Conservation (phyloP, 805 yeast species). For the Monosporozyma unispora region DNA sequence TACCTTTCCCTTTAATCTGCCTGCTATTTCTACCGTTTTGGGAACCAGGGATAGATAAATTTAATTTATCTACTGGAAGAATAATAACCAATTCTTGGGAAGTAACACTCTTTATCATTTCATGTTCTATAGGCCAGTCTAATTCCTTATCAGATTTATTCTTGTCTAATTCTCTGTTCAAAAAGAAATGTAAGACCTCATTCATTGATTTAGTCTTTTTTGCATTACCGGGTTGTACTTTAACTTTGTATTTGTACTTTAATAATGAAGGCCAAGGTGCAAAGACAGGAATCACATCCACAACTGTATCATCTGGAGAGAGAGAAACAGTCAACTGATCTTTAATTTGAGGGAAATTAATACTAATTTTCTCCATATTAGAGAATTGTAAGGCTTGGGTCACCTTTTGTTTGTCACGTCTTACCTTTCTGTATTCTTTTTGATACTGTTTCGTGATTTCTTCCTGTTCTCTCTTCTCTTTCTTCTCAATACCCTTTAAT, state of each 20-base stretch:
- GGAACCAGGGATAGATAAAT: constrained; percentile 47
- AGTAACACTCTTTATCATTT: constrained; percentile 45
- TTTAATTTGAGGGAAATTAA: constrained; percentile 35
- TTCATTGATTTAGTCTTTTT: constrained; percentile 82
- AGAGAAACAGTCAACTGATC: constrained; percentile 29
- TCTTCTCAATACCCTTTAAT: constrained; percentile 44
- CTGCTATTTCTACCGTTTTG: constrained; percentile 15
- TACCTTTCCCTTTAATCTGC: not conserved
- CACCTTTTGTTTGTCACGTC: constrained; percentile 34
- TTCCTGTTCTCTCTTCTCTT: constrained; percentile 31
- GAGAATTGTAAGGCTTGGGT: constrained; percentile 28
- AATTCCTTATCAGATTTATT: constrained; percentile 37
- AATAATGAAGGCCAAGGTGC: constrained; percentile 85
- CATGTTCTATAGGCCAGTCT: constrained; percentile 68
- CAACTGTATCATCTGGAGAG: constrained; percentile 39
- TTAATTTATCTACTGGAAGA: constrained; percentile 64
- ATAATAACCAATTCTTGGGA: constrained; percentile 58
- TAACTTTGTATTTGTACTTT: constrained; percentile 71
- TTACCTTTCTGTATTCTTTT: constrained; percentile 29
- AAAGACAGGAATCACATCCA: constrained; percentile 72
- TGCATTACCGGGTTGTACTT: constrained; percentile 64
- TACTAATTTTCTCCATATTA: constrained; percentile 35
- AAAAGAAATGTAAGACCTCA: constrained; percentile 56
- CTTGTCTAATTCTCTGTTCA: constrained; percentile 39
- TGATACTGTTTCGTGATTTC: constrained; percentile 28